Evolutionary conservation across 306 rosid species (phyloP).

Genomic region (Vigna unguiculata): DNA sequence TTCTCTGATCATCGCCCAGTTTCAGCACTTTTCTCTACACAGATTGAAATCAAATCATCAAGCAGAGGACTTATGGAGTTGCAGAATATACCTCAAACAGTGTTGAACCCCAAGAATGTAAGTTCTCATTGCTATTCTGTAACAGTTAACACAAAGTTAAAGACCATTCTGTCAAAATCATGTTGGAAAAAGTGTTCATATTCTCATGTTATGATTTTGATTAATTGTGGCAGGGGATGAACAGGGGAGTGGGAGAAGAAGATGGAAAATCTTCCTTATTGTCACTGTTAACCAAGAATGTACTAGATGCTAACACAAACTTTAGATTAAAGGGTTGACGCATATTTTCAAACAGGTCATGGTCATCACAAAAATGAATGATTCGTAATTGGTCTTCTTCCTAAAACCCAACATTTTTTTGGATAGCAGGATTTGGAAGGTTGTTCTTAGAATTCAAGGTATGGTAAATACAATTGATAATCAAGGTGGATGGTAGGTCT

Average conservation of each 20-base stretch:
- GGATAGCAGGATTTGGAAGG: slow-evolving; percentile 28
- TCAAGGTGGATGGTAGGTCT: slow-evolving; percentile 18
- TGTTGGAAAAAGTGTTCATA: not conserved
- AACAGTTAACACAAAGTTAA: not conserved
- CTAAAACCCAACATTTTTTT: slow-evolving; percentile 32
- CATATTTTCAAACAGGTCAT: slow-evolving; percentile 24
- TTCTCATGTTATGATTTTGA: not conserved
- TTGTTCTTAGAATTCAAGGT: slow-evolving; percentile 26
- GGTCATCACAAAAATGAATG: slow-evolving; percentile 36
- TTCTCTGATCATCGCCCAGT: slow-evolving; percentile 98
- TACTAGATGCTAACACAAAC: slow-evolving; percentile 41
- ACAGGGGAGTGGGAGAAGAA: slow-evolving; percentile 43
- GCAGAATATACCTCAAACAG: slow-evolving; percentile 44
- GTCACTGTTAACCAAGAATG: slow-evolving; percentile 38
- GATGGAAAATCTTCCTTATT: slow-evolving; percentile 43
- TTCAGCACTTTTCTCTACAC: slow-evolving; percentile 86
- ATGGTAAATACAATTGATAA: slow-evolving; percentile 27
- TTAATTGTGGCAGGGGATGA: slow-evolving; percentile 46
- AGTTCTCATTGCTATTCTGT: slow-evolving; percentile 44
- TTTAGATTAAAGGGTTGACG: slow-evolving; percentile 29
- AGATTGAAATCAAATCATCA: slow-evolving; percentile 62
- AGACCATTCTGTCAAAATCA: not conserved
- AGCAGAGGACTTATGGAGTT: slow-evolving; percentile 50
- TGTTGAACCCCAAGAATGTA: slow-evolving; percentile 52
- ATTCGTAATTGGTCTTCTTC: slow-evolving; percentile 25